Evolutionary conservation across 2,329 filamentous ascomycete genomes (phyloP).

Genomic region (Ceratocystiopsis brevicomis): DNA sequence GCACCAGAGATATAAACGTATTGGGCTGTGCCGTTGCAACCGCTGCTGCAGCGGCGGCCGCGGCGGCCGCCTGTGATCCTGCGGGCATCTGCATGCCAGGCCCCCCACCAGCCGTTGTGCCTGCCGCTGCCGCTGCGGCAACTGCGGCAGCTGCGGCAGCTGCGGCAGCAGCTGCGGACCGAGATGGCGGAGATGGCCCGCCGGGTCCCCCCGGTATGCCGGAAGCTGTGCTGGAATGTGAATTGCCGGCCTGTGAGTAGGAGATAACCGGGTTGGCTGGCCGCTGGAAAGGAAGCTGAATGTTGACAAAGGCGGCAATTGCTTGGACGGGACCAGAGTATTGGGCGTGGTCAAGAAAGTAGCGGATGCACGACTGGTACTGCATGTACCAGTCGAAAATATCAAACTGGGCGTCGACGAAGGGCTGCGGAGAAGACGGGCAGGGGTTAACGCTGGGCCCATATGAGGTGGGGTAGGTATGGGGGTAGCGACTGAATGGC

Average conservation of each 20-base stretch:
- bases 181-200: neutral
- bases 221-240: conserved; percentile 8
- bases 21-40: conserved; percentile 28
- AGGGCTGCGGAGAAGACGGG: conserved; percentile 18
- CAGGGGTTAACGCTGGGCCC: conserved; percentile 6
- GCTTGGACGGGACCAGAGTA: conserved; percentile 69
- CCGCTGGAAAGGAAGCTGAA: conserved; percentile 72
- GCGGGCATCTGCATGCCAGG: conserved; percentile 7
- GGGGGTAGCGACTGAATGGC: neutral
- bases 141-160: conserved; percentile 6
- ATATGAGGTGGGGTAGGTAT: neutral
- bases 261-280: conserved; percentile 24
- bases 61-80: conserved; percentile 6
- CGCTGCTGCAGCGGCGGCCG: conserved; percentile 16
- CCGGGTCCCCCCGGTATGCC: conserved; percentile 3
- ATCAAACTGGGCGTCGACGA: conserved; percentile 40
- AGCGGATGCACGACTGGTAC: conserved; percentile 75
- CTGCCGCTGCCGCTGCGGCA: neutral
- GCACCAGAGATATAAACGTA: conserved; percentile 33
- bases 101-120: too few relatives aligned
- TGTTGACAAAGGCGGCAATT: conserved; percentile 79
- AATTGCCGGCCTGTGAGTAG: conserved; percentile 9
- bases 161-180: conserved; percentile 11
- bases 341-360: conserved; percentile 84
- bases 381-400: conserved; percentile 87